Conservation (phyloP, 495 filamentous ascomycete genomes). For the Daldinia vernicosa region DNA sequence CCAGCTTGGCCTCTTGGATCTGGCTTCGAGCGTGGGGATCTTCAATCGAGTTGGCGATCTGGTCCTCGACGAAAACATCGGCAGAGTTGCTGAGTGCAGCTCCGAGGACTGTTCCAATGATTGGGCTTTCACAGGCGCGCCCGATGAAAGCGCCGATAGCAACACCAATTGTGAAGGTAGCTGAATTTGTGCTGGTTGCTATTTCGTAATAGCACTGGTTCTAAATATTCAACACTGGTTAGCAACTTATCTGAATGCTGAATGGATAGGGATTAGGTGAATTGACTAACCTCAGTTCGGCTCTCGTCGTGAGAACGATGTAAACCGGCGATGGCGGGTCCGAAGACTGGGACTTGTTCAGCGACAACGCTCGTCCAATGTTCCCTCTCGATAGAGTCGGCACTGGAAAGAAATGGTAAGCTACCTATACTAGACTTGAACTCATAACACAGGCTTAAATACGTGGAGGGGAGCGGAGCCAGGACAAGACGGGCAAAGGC, state of each 20-base stretch:
- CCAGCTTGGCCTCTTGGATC: conserved; percentile 23
- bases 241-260: neutral
- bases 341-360: conserved; percentile 27
- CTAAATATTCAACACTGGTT: neutral
- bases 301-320: neutral
- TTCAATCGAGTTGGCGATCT: conserved; percentile 10
- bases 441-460: conserved; percentile 8
- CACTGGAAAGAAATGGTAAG: conserved; percentile 19
- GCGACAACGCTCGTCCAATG: conserved; percentile 19
- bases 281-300: conserved; percentile 16
- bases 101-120: conserved; percentile 24
- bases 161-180: conserved; percentile 11
- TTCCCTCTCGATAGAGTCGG: conserved; percentile 12
- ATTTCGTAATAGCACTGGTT: conserved; percentile 26
- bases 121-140: conserved; percentile 21
- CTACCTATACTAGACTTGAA: conserved; percentile 8
- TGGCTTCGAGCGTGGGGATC: conserved; percentile 13
- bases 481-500: neutral
- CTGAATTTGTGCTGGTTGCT: conserved; percentile 25
- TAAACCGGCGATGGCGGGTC: conserved; percentile 23
- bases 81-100: conserved; percentile 18
- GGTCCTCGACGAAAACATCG: conserved; percentile 13
- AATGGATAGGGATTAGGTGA: neutral
- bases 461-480: neutral
- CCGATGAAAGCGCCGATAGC: conserved; percentile 31